A percentile compares a stretch with the other conserved stretches of the same genome.
phyloP scores from a whole-genome alignment of 179 eudicot species.

The Silene coronaria region DNA sequence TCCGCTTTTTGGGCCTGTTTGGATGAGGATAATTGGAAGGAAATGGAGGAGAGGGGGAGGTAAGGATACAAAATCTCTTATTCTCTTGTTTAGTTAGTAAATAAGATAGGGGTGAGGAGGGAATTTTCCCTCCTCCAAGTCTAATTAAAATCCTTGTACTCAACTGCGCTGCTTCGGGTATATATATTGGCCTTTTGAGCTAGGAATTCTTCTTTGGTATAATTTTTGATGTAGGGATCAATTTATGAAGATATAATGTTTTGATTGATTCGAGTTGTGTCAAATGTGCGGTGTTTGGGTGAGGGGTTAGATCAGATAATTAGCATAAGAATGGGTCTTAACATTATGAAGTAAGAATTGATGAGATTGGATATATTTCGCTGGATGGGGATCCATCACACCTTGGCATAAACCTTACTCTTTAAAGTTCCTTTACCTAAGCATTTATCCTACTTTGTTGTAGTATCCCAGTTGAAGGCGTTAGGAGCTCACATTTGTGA shows the following conservation, averaged over 20 bases:
- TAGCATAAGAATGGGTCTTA: no score
- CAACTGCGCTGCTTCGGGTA: background rate
- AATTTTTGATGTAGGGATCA: background rate
- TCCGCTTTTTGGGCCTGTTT: background rate
- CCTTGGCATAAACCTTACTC: no score
- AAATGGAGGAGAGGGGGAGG: background rate
- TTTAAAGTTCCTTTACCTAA: no score
- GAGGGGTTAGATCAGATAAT: no score
- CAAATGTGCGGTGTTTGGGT: background rate
- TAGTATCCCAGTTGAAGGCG: no score
- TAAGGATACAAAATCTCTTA: background rate
- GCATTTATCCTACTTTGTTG: no score
- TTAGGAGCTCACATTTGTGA: no score
- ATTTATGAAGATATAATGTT: background rate
- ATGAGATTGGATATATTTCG: no score
- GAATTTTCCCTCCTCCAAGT: no score
- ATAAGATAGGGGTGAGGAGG: background rate
- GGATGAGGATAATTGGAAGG: background rate
- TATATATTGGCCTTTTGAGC: background rate
- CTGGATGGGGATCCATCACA: no score
- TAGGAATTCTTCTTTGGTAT: background rate
- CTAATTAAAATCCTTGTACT: background rate
- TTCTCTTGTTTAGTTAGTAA: background rate
- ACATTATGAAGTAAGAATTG: no score
- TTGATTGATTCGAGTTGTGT: background rate